phyloP scores from a whole-genome alignment of 2,329 filamentous ascomycete genomes.

The Tricladium varicosporioides region DNA sequence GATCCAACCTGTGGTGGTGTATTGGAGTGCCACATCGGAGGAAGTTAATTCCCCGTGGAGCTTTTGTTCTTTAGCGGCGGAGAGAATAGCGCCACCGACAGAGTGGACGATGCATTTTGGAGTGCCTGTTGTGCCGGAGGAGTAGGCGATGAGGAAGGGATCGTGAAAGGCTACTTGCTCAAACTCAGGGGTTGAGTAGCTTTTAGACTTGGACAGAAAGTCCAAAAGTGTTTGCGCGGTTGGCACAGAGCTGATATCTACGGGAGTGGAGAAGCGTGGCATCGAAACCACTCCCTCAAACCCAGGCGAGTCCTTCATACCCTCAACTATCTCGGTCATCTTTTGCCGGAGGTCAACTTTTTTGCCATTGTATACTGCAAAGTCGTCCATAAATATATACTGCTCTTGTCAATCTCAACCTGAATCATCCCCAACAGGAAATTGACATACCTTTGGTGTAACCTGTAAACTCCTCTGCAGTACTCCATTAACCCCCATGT shows the following conservation, averaged over 20 bases:
- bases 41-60: constrained; percentile 48
- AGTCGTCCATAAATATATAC: constrained; percentile 83
- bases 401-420: constrained; percentile 24
- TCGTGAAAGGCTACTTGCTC: constrained; percentile 47
- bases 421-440: background rate
- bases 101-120: constrained; percentile 87
- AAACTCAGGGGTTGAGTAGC: constrained; percentile 17
- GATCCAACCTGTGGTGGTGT: constrained; percentile 76
- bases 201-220: constrained; percentile 40
- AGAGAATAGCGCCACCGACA: constrained; percentile 63
- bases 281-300: constrained; percentile 66
- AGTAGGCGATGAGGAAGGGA: constrained; percentile 75
- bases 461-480: constrained; percentile 74
- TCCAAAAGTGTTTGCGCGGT: constrained; percentile 34
- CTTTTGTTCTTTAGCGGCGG: constrained; percentile 55
- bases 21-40: constrained; percentile 50
- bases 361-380: constrained; percentile 76
- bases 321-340: constrained; percentile 63
- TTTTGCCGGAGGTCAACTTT: constrained; percentile 69
- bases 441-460: constrained; percentile 56
- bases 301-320: constrained; percentile 57
- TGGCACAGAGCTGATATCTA: constrained; percentile 56
- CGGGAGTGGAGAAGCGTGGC: constrained; percentile 60
- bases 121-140: constrained; percentile 76
- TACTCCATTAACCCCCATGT: constrained; percentile 79